Conservation (phyloP, 2,329 filamentous ascomycete species). For the Sporothrix protearum region DNA sequence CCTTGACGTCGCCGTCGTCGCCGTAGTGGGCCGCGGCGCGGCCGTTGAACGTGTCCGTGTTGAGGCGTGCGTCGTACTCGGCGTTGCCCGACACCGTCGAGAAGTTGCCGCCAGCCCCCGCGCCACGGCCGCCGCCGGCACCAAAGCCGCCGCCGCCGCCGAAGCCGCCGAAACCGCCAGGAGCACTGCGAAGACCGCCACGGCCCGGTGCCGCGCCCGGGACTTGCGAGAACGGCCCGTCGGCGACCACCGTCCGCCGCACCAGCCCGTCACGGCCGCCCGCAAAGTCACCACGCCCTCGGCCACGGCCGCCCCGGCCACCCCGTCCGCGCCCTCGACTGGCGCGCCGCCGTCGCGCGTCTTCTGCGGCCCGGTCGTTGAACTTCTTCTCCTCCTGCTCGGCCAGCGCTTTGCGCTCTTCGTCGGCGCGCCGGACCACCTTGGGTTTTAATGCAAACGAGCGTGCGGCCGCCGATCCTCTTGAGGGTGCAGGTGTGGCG, state of each 20-base stretch:
- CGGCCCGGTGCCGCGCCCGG: slow-evolving; percentile 30
- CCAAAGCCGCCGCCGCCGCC: slow-evolving; percentile 23
- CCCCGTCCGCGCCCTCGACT: slow-evolving; percentile 34
- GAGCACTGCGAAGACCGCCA: slow-evolving; percentile 24
- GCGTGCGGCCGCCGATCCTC: neutral
- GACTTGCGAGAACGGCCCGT: slow-evolving; percentile 38
- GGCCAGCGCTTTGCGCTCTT: slow-evolving; percentile 38
- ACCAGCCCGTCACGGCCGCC: slow-evolving; percentile 32
- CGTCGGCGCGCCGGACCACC: slow-evolving; percentile 35
- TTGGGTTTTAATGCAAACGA: slow-evolving; percentile 36
- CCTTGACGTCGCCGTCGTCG: slow-evolving; percentile 44
- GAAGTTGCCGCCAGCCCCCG: slow-evolving; percentile 30
- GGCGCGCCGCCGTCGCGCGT: slow-evolving; percentile 32
- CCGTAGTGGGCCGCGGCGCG: slow-evolving; percentile 34
- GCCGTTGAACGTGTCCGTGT: slow-evolving; percentile 54
- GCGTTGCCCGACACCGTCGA: slow-evolving; percentile 28
- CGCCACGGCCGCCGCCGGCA: slow-evolving; percentile 15
- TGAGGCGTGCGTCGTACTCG: slow-evolving; percentile 50
- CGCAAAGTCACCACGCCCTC: slow-evolving; percentile 32
- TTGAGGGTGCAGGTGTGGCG: neutral
- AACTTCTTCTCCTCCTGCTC: slow-evolving; percentile 37
- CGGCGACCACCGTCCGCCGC: slow-evolving; percentile 35
- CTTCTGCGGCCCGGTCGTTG: slow-evolving; percentile 34
- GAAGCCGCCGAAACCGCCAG: too few species aligned
- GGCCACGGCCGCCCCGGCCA: slow-evolving; percentile 29